Evolutionary conservation across 202 grass and related monocot genomes (phyloP).

Genomic region (Schoenoplectus tabernaemontani): DNA sequence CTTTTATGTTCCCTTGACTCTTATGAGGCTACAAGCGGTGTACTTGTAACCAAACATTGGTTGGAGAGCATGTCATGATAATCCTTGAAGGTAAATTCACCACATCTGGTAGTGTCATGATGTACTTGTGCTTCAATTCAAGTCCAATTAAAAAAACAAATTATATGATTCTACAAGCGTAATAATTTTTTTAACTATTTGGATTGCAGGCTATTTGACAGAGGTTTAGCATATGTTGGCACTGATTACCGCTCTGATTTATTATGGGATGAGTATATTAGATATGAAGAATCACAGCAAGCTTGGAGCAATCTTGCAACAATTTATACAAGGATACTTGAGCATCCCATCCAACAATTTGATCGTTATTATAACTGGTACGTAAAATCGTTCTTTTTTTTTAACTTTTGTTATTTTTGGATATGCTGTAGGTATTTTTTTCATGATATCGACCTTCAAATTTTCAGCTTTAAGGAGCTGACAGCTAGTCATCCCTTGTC

Average conservation of each 20-base stretch:
- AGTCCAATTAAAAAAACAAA: background rate
- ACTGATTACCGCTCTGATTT: conserved; percentile 81
- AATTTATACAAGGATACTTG: conserved; percentile 91
- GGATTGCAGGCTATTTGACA: conserved; percentile 73
- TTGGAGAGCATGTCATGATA: conserved; percentile 22
- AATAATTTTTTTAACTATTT: conserved; percentile 19
- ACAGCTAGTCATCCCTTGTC: conserved; percentile 46
- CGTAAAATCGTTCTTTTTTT: background rate
- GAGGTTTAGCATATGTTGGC: conserved; percentile 93
- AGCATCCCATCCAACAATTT: conserved; percentile 88
- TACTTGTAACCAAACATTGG: conserved; percentile 28
- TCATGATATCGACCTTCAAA: background rate
- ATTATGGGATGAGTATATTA: conserved; percentile 99
- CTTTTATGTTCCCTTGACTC: conserved; percentile 10
- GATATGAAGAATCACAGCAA: conserved; percentile 97
- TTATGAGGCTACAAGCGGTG: conserved; percentile 24
- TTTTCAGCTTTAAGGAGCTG: conserved; percentile 78
- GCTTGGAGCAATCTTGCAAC: conserved; percentile 85
- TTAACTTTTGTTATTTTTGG: background rate
- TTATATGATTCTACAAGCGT: conserved; percentile 4
- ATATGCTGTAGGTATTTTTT: background rate
- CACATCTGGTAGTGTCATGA: conserved; percentile 15
- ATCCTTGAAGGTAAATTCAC: conserved; percentile 32
- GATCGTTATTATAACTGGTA: conserved; percentile 99
- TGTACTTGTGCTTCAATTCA: conserved; percentile 7